A percentile compares a stretch with the other conserved stretches of the same genome.
Evolutionary conservation across 805 yeast species (phyloP).

Genomic region (Candida chauliodis): DNA sequence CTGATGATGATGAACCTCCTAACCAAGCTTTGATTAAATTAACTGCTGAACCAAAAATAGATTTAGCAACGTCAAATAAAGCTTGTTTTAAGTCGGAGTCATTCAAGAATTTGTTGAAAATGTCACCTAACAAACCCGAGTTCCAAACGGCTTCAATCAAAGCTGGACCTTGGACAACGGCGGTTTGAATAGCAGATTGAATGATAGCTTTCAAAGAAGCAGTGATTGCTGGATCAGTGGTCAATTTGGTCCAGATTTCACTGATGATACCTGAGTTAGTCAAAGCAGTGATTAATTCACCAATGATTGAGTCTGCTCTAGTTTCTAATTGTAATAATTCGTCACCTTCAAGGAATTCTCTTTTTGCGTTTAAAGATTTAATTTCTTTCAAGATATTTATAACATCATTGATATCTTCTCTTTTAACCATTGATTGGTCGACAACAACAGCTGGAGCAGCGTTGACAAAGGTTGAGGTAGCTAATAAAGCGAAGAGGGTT

Average conservation of each 20-base stretch:
- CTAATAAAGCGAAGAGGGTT: conserved; percentile 38
- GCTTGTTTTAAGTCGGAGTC: conserved; percentile 32
- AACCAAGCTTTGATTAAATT: conserved; percentile 19
- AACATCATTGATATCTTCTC: conserved; percentile 33
- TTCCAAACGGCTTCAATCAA: conserved; percentile 39
- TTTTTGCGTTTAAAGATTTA: conserved; percentile 29
- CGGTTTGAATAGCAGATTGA: conserved; percentile 29
- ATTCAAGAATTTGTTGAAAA: conserved; percentile 29
- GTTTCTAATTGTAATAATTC: conserved; percentile 25
- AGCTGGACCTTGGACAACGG: conserved; percentile 37
- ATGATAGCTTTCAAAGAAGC: conserved; percentile 23
- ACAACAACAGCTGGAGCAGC: conserved; percentile 30
- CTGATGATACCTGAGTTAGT: conserved; percentile 35
- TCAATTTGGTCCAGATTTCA: conserved; percentile 32
- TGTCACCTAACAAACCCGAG: conserved; percentile 35
- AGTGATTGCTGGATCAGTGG: conserved; percentile 28
- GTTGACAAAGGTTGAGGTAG: conserved; percentile 31
- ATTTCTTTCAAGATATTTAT: conserved; percentile 31
- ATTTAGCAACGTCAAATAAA: conserved; percentile 30
- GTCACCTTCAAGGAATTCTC: conserved; percentile 28
- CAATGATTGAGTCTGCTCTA: conserved; percentile 35
- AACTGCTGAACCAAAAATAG: conserved; percentile 29
- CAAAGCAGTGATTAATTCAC: conserved; percentile 34
- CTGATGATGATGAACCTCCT: conserved; percentile 11
- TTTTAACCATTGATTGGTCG: conserved; percentile 26